Conservation (phyloP, 2,329 filamentous ascomycete species). For the Botrytis deweyae region DNA sequence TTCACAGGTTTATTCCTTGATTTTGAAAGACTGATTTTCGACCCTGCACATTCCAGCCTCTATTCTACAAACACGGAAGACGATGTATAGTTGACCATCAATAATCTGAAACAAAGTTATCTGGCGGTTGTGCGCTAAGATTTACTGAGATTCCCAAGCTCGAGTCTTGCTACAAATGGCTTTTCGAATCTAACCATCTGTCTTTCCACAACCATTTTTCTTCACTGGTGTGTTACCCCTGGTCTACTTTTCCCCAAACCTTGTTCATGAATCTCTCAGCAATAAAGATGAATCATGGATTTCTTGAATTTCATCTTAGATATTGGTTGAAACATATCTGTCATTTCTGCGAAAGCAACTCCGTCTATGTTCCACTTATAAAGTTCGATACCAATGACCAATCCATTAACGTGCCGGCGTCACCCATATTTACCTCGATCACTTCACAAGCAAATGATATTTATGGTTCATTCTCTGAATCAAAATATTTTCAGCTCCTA, state of each 20-base stretch:
- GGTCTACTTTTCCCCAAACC: background rate
- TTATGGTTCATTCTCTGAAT: background rate
- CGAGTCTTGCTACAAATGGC: background rate
- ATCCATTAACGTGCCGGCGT: background rate
- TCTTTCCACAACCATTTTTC: background rate
- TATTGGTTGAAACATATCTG: background rate
- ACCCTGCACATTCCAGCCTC: background rate
- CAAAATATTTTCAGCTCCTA: background rate
- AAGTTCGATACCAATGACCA: background rate
- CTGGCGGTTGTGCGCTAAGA: background rate
- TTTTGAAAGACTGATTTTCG: background rate
- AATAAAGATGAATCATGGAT: background rate
- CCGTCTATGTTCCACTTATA: background rate
- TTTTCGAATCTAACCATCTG: background rate
- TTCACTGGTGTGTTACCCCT: background rate
- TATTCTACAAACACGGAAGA: background rate
- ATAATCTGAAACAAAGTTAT: background rate
- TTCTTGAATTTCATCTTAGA: background rate
- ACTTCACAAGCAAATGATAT: background rate
- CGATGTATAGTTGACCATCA: background rate
- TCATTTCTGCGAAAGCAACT: background rate
- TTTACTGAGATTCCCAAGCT: background rate
- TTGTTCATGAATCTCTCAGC: background rate
- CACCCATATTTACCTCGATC: background rate
- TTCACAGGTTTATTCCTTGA: background rate